phyloP scores from a whole-genome alignment of 345 rosid genomes.

The Carallia brachiata region DNA sequence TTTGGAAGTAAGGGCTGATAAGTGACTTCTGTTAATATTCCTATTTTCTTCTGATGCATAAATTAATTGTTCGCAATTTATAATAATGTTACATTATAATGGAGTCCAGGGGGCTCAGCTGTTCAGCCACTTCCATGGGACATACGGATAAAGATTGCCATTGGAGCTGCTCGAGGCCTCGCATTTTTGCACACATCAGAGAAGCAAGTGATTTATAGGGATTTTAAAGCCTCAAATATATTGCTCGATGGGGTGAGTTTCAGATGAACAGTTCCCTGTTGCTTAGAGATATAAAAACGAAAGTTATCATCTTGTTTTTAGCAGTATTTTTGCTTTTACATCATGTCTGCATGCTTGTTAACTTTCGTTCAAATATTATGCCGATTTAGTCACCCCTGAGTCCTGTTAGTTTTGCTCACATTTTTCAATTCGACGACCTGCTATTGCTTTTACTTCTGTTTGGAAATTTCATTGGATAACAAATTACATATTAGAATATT shows the following conservation, averaged over 20 bases:
- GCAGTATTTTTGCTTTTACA: too few relatives aligned
- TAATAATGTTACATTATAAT: not conserved
- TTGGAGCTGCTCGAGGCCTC: slow-evolving; percentile 88
- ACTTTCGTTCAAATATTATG: too few relatives aligned
- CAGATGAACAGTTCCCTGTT: not conserved
- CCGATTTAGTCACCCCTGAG: too few relatives aligned
- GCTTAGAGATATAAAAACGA: too few relatives aligned
- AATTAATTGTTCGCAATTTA: not conserved
- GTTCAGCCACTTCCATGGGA: slow-evolving; percentile 85
- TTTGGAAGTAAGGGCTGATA: slow-evolving; percentile 60
- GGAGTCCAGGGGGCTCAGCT: slow-evolving; percentile 60
- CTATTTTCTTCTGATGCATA: not conserved
- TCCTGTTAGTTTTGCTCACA: too few relatives aligned
- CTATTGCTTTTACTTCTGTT: too few relatives aligned
- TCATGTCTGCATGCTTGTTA: too few relatives aligned
- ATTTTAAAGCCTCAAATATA: slow-evolving; percentile 91
- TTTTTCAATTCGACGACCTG: too few relatives aligned
- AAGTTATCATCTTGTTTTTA: too few relatives aligned
- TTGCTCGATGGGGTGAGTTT: slow-evolving; percentile 74
- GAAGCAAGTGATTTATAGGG: slow-evolving; percentile 85
- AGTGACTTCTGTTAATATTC: not conserved
- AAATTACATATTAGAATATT: not conserved
- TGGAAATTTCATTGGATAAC: not conserved
- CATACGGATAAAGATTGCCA: slow-evolving; percentile 64
- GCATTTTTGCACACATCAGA: slow-evolving; percentile 76